Evolutionary conservation across 495 filamentous ascomycete species (phyloP).

Genomic region (Podospora australis): DNA sequence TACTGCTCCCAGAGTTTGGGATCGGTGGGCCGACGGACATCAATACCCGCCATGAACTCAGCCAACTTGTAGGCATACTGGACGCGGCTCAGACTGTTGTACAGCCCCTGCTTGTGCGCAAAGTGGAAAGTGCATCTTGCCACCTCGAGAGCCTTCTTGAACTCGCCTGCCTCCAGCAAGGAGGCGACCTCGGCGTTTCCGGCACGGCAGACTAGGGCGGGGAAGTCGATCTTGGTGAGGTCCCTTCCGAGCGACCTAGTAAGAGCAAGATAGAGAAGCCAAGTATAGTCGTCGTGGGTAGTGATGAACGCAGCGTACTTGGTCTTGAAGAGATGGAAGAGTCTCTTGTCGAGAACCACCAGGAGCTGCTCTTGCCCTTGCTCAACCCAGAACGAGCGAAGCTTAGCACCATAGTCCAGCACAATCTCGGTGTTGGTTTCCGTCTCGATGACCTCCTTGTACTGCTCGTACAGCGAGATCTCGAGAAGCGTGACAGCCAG

Average conservation of each 20-base stretch:
- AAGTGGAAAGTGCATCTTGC: slow-evolving; percentile 51
- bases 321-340: slow-evolving; percentile 51
- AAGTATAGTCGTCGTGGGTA: slow-evolving; percentile 31
- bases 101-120: slow-evolving; percentile 47
- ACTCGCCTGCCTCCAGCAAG: slow-evolving; percentile 37
- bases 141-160: slow-evolving; percentile 48
- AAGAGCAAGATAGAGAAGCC: slow-evolving; percentile 47
- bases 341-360: slow-evolving; percentile 45
- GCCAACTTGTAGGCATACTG: slow-evolving; percentile 51
- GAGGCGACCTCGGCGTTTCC: slow-evolving; percentile 17
- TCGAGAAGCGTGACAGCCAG: slow-evolving; percentile 53
- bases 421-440: slow-evolving; percentile 41
- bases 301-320: slow-evolving; percentile 39
- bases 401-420: slow-evolving; percentile 44
- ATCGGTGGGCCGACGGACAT: slow-evolving; percentile 35
- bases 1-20: slow-evolving; percentile 40
- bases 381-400: slow-evolving; percentile 45
- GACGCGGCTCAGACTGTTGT: slow-evolving; percentile 42
- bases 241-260: slow-evolving; percentile 39
- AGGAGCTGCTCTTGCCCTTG: slow-evolving; percentile 37
- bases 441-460: slow-evolving; percentile 37
- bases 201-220: slow-evolving; percentile 16
- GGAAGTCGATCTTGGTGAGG: slow-evolving; percentile 21
- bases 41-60: slow-evolving; percentile 45
- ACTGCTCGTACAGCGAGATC: slow-evolving; percentile 52